Evolutionary conservation across 1,284 basidiomycete species (phyloP).

Genomic region (Trichosporon coremiiforme): DNA sequence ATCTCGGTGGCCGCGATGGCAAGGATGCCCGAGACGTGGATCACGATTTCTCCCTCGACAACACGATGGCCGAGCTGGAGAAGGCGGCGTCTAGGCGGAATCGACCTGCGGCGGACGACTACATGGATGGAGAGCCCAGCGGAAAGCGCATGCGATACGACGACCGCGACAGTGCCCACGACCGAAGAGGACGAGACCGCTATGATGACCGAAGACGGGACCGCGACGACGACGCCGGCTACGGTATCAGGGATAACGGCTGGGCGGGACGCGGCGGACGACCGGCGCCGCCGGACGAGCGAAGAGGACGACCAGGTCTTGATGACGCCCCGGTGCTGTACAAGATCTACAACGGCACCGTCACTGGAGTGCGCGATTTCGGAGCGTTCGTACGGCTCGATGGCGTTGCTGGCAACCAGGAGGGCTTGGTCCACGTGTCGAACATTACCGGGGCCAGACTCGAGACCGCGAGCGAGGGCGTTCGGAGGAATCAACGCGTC

Average conservation of each 20-base stretch:
- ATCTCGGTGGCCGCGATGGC: slow-evolving; percentile 57
- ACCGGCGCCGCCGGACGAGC: slow-evolving; percentile 27
- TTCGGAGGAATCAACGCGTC: slow-evolving; percentile 79
- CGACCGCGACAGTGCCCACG: slow-evolving; percentile 56
- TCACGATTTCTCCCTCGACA: slow-evolving; percentile 64
- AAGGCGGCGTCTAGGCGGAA: slow-evolving; percentile 62
- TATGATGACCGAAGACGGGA: slow-evolving; percentile 26
- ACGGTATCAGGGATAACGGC: slow-evolving; percentile 35
- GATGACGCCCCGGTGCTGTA: slow-evolving; percentile 86
- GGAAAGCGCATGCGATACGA: slow-evolving; percentile 63
- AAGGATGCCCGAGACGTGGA: slow-evolving; percentile 62
- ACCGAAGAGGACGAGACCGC: slow-evolving; percentile 51
- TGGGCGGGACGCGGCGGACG: slow-evolving; percentile 33
- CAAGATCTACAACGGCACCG: slow-evolving; percentile 91
- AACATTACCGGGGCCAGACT: slow-evolving; percentile 81
- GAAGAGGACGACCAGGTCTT: slow-evolving; percentile 54
- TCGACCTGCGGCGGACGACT: slow-evolving; percentile 59
- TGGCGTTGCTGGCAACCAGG: slow-evolving; percentile 78
- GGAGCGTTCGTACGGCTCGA: slow-evolving; percentile 91
- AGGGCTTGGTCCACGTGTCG: slow-evolving; percentile 95
- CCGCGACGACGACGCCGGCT: slow-evolving; percentile 32
- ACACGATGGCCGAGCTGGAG: slow-evolving; percentile 78
- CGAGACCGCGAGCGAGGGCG: slow-evolving; percentile 81
- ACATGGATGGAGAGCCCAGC: slow-evolving; percentile 58
- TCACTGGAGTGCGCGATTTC: slow-evolving; percentile 88